Percentiles rank a stretch among this genome's conserved stretches.
Evolutionary conservation across 2,329 filamentous ascomycete genomes (phyloP).

Genomic region (Scedosporium dehoogii): DNA sequence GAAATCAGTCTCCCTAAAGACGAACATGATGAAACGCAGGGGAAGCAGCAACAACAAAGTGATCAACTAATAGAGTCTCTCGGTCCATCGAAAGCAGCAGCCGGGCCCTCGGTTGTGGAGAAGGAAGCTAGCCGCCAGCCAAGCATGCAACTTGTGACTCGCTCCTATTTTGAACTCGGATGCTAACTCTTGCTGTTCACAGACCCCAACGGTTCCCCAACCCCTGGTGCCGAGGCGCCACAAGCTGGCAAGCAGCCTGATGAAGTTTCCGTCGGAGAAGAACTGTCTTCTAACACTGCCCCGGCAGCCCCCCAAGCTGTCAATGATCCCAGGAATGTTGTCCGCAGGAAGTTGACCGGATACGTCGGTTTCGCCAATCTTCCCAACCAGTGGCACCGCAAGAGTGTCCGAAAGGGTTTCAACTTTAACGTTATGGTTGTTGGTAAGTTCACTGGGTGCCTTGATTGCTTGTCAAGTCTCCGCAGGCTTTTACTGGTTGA

Average conservation of each 20-base stretch:
- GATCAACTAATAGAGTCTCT: no score
- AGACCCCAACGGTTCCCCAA: constrained; percentile 37
- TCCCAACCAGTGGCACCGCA: constrained; percentile 99
- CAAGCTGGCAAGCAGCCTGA: constrained; percentile 26
- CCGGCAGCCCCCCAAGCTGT: constrained; percentile 32
- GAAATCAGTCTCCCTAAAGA: no score
- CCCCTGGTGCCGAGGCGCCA: constrained; percentile 29
- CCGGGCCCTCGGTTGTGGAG: background rate
- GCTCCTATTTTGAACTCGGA: constrained; percentile 1
- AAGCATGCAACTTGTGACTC: background rate
- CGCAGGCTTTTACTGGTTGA: constrained; percentile 5
- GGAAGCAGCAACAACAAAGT: no score
- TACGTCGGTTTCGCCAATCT: constrained; percentile 98
- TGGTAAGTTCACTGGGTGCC: constrained; percentile 58
- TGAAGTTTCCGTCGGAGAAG: constrained; percentile 21
- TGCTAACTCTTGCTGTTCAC: constrained; percentile 24
- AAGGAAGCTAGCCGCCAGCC: background rate
- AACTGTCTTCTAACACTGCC: constrained; percentile 15
- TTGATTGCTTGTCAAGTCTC: background rate
- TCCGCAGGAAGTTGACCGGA: constrained; percentile 93
- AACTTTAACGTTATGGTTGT: constrained; percentile 99
- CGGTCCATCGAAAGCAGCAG: background rate
- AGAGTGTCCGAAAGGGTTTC: constrained; percentile 99
- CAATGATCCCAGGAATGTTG: constrained; percentile 82
- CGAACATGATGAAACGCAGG: no score